Base-by-base conservation (phyloP, 2,329 filamentous ascomycete genomes). In the Apiospora marii region DNA sequence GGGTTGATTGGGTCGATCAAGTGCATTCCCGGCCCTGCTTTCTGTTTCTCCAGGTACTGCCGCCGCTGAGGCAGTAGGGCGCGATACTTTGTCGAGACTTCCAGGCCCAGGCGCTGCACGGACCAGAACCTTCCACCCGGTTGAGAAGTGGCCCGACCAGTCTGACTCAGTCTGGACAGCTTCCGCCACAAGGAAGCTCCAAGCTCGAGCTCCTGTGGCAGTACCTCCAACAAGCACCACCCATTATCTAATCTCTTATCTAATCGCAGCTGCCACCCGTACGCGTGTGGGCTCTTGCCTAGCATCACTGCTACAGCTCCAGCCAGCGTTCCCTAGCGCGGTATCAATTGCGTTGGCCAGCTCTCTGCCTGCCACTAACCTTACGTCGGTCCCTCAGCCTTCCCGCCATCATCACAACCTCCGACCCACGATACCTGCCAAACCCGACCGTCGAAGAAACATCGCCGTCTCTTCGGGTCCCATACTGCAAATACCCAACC, bases 231-330 rank as follows among this genome's bases (percentile, higher is more conserved):
- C 10, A 41, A 8, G 8, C 37, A 41, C 37, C 8, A 10, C 37
- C 27, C 27, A 30, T 49, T 70, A 70, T 24, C 49, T 64, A 16
- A 27, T 53, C 49, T 4, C 69, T 51, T 70, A 70, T 41, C 69
- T 70, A 43, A 58, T 53, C 69, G 30, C 53, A 61, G 51, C 27
- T 74, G 13, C 8, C 27, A 16, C 44, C 44, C 44, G 77, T 79
- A 80, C 79, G 79, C 79, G 79, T 80, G 72, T 73, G 76, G 78
- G 79, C 77, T 80, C 79, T 80, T 80, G 79, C 79, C 79, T 80
- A 80, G 78, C 75, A 75, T 27, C 27, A 48, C 24, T 34, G 41
- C 61, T n/a, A 27, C 37, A 67, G 61, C 61, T 41, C 30, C 53
- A 3, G 19, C 53, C 53, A 64, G 58, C 58, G 34, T 64, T 64